Evolutionary conservation across 1,284 basidiomycete genomes (phyloP), one percentile per base, ranked within the genome.

Genomic region (Cryptococcus sp.): DNA sequence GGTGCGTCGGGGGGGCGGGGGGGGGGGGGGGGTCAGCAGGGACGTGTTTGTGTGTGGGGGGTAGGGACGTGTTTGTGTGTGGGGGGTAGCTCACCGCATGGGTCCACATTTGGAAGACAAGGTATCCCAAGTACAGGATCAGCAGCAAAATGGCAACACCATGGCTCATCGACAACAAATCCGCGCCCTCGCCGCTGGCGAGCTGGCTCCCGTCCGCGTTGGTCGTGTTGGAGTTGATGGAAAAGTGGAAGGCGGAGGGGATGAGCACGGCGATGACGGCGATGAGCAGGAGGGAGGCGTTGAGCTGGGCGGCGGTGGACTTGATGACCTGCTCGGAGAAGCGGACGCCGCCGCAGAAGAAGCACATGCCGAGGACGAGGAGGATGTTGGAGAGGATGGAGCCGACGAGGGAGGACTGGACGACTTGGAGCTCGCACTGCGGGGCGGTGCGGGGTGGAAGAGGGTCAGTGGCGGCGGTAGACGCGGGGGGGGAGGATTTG

Each of bases 101-200:
- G 0, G 89, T 88, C 73, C 85, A 90, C 11, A 95, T 84, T 71
- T 93, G 90, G 81, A 95, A 95, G 46, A 87, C 71, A 16, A 94
- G 81, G 70, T 89, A 91, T 21, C 80, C 82, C 2, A 75, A 72
- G 73, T 92, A 91, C 47, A 76, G 59, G 11, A 91, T 81, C 15
- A 94, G 81, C 2, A 94, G 80, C 51, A 95, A 84, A 55, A 95
- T 81, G 0, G 91, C 83, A 16, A 90, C 89, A 15, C 88, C 91
- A 62, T 85, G 88, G 65, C 86, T 88, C 77, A 92, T 84, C 38
- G 75, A 64, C 38, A 94, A 78, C 47, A 94, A 85, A 51, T 86
- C 76, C 0, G 54, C 53, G 0, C 67, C 67, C 55, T 78, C 71
- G 57, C 83, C 78, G 6, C 53, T 60, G 23, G 57, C 52, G n/a